Evolutionary conservation across 106 monocot genomes (phyloP), one percentile per base, ranked within the genome.

Genomic region (Ottelia alismoides): DNA sequence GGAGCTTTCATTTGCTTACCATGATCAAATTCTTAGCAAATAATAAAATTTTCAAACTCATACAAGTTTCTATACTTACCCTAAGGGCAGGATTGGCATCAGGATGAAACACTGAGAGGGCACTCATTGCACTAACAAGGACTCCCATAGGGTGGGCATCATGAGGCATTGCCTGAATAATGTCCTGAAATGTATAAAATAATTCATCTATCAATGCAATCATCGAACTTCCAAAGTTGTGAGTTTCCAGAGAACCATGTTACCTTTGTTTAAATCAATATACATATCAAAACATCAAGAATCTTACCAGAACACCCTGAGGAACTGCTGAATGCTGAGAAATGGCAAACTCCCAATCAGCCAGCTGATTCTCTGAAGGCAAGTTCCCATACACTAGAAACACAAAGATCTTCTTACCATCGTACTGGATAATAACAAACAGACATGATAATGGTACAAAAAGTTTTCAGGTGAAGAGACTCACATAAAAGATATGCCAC

Each of bases 61-160:
- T n/a, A n/a, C n/a, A n/a, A n/a, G n/a, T n/a, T n/a, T n/a, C n/a
- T n/a, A n/a, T 5, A 61, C 85, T 78, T 69, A 92, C 92, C 55
- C 82, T 76, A 19, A 92, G 86, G 56, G 92, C 92, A 72, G 92
- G 92, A 59, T 92, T 92, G 53, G 92, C 92, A 79, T 92, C 92
- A 35, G 92, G 92, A 77, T 92, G 92, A 52, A 79, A 92, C 44
- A 92, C 86, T 47, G 92, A 92, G 30, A 92, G 82, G 23, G 86
- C 79, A 70, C 92, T 92, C 92, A 92, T 79, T 27, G 86, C 76
- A 64, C 82, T 83, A 21, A 82, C 86, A 70, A 92, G 79, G 27
- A 86, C 79, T 51, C 92, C 92, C 92, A 92, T 92, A 14, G 92
- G 92, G 47, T 92, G 92, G 25, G 92, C 82, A 70, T 92, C 92